Evolutionary conservation across 768 basidiomycete genomes (phyloP).

Genomic region (Fomitopsis serialis): DNA sequence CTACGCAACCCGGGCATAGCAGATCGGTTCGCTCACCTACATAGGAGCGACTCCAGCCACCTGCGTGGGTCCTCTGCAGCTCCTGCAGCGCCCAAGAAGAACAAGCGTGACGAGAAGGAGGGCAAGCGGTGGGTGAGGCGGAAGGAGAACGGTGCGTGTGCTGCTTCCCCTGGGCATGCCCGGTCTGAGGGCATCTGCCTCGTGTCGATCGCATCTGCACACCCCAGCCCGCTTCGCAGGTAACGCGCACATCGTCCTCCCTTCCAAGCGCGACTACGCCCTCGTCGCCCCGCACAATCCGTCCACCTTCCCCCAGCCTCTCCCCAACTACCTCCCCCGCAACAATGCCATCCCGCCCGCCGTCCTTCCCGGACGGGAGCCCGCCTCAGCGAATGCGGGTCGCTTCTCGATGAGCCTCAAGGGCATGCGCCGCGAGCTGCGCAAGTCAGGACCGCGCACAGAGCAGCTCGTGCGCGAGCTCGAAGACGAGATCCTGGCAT

Average conservation of each 20-base stretch:
- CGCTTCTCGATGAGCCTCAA: conserved; percentile 73
- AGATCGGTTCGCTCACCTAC: conserved; percentile 51
- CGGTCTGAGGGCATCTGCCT: conserved; percentile 2
- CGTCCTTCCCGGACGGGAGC: conserved; percentile 35
- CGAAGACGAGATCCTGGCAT: conserved; percentile 55
- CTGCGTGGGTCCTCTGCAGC: neutral
- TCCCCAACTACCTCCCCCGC: conserved; percentile 67
- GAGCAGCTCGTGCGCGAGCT: conserved; percentile 62
- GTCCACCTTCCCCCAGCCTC: conserved; percentile 71
- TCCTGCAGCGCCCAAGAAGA: conserved; percentile 31
- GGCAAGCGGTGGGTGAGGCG: conserved; percentile 76
- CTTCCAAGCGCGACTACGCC: conserved; percentile 51
- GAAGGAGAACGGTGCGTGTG: conserved; percentile 64
- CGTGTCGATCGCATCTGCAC: conserved; percentile 6
- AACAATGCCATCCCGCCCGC: conserved; percentile 46
- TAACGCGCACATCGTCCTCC: conserved; percentile 68
- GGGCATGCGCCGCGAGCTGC: conserved; percentile 66
- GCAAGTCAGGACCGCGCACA: conserved; percentile 53
- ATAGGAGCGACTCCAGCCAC: conserved; percentile 22
- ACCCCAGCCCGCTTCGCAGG: conserved; percentile 59
- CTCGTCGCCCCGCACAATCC: conserved; percentile 37
- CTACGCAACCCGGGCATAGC: conserved; percentile 53
- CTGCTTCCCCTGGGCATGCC: neutral
- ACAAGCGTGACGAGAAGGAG: conserved; percentile 53
- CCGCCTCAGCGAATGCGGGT: conserved; percentile 60